Base-by-base conservation (phyloP, 140 eudicot species). In the Anethum foeniculum region DNA sequence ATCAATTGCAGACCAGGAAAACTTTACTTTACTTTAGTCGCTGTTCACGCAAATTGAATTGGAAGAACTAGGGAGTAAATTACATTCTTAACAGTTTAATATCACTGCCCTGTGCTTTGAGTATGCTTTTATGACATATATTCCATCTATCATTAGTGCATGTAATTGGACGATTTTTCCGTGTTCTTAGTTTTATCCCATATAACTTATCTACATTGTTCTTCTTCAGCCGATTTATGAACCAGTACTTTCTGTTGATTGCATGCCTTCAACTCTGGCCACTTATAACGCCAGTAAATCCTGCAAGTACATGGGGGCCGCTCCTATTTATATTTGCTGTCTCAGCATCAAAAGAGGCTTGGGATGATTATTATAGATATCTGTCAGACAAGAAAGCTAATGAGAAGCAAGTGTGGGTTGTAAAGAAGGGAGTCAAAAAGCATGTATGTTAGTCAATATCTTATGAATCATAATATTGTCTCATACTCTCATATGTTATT, bases 261-360 rank as follows among this genome's bases (percentile, higher is more conserved):
- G 99, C 99, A 39, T 95, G 99, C 88, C 99, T 95, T 82, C 99
- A 95, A 85, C 93, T 95, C 51, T 95, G 99, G 99, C 88, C 99
- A 75, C 96, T 95, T 16, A 95, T 95, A 71, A 95, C 99, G 12
- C 99, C 99, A 44, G 97, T 95, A 62, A 95, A 92, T 85, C 99
- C 99, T 84, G 99, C 96, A 78, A 95, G 95, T 88, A 90, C 99
- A 28, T 95, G 99, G 99, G 97, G 97, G 21, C 99, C 99, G 0
- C 97, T 95, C 77, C 84, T 95, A 74, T 89, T 95, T 84, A 95
- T 95, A 83, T 95, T 95, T 80, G 91, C 97, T n/a, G 97, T 95
- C 80, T 92, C 99, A 7, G 99, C 99, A 80, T 81, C 95, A n/a
- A 95, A 95, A 86, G 99, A 95, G 89, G 99, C 93, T 36, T 95